phyloP scores from a whole-genome alignment of 257 asterid species.

The Plectranthus barbatus region DNA sequence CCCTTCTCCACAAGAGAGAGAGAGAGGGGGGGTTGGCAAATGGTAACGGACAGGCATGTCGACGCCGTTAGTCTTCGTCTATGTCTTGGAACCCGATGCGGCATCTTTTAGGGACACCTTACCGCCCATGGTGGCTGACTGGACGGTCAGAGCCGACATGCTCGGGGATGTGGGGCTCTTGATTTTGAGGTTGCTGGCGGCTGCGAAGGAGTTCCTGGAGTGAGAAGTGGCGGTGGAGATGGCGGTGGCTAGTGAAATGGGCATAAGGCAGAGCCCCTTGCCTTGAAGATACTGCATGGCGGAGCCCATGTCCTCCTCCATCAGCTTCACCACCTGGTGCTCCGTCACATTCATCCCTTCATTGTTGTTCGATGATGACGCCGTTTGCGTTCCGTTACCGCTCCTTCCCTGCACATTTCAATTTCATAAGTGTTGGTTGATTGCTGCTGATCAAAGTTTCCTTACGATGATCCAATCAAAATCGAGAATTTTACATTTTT shows the following conservation, averaged over 20 bases:
- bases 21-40: not conserved
- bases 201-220: slow-evolving; percentile 31
- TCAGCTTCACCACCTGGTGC: slow-evolving; percentile 85
- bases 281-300: slow-evolving; percentile 98
- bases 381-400: slow-evolving; percentile 48
- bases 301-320: slow-evolving; percentile 97
- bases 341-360: slow-evolving; percentile 69
- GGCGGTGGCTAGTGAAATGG: slow-evolving; percentile 80
- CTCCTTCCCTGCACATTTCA: slow-evolving; percentile 22
- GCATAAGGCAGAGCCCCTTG: slow-evolving; percentile 93
- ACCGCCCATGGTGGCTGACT: slow-evolving; percentile 34
- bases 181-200: not conserved
- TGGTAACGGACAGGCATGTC: not conserved
- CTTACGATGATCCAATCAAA: too few relatives aligned
- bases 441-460: too few relatives aligned
- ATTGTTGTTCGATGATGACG: slow-evolving; percentile 55
- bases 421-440: too few relatives aligned
- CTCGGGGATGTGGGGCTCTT: slow-evolving; percentile 61
- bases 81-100: slow-evolving; percentile 45
- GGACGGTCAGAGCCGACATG: slow-evolving; percentile 64
- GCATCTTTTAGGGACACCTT: slow-evolving; percentile 38
- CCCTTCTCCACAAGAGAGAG: not conserved
- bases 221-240: slow-evolving; percentile 78
- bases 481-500: too few relatives aligned
- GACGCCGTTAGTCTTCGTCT: slow-evolving; percentile 12